Conservation (phyloP, 805 yeast genomes). For the Candida insectalens region DNA sequence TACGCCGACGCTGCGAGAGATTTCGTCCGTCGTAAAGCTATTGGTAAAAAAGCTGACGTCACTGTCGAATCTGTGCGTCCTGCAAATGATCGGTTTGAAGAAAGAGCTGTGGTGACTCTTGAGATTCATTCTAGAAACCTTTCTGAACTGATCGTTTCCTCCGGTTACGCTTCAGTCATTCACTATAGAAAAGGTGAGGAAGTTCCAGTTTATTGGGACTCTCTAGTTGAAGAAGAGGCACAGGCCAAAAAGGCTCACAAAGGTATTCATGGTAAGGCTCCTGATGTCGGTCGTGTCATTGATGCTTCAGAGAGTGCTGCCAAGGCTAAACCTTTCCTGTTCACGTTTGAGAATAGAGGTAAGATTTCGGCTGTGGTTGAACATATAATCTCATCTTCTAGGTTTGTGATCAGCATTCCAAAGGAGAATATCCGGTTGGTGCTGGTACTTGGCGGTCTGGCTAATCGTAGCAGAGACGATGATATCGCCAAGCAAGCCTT, state of each 20-base stretch:
- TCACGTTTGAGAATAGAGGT: conserved; percentile 58
- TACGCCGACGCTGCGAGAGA: conserved; percentile 63
- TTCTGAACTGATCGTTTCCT: conserved; percentile 46
- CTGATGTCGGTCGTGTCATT: conserved; percentile 50
- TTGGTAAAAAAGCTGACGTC: conserved; percentile 62
- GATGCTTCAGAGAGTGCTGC: conserved; percentile 72
- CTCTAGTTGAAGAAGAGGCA: conserved; percentile 58
- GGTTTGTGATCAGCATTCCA: conserved; percentile 59
- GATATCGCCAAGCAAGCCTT: conserved; percentile 39
- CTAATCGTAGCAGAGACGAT: conserved; percentile 28
- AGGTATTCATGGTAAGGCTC: conserved; percentile 57
- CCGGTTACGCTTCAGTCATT: conserved; percentile 71
- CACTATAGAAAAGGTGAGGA: conserved; percentile 67
- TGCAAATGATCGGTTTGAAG: conserved; percentile 50
- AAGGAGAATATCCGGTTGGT: conserved; percentile 62
- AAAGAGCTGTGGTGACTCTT: conserved; percentile 56
- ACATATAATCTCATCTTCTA: conserved; percentile 54
- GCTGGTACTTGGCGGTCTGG: conserved; percentile 68
- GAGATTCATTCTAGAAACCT: conserved; percentile 42
- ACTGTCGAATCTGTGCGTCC: conserved; percentile 57
- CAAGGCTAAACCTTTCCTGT: conserved; percentile 66
- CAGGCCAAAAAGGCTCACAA: conserved; percentile 43
- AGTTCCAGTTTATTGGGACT: conserved; percentile 71
- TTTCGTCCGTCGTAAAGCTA: conserved; percentile 54
- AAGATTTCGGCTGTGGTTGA: conserved; percentile 65